These are phyloP conservation scores for Fusarium papillatum DNA, from an alignment of 2,329 filamentous ascomycete genomes.

Conservation along the genomic window DNA sequence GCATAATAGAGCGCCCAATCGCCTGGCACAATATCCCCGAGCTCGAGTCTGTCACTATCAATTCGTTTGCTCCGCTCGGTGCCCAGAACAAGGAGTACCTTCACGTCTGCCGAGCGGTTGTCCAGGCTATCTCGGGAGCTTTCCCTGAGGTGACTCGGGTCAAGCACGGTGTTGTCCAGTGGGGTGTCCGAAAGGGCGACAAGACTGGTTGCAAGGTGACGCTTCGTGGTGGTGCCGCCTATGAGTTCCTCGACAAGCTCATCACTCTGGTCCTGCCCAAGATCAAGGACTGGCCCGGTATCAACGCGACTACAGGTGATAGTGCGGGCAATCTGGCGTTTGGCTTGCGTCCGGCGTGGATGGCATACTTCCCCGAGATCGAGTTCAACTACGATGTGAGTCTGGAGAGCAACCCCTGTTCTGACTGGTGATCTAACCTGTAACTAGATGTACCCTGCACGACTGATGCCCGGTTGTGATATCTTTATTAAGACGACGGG, in stretches of 20 bases:
- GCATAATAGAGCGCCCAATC: conserved; percentile 79
- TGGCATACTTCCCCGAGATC: conserved; percentile 92
- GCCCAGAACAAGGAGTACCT: conserved; percentile 80
- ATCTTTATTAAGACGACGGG: conserved; percentile 89
- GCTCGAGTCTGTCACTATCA: conserved; percentile 84
- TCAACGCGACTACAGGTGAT: conserved; percentile 78
- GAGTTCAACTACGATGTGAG: conserved; percentile 95
- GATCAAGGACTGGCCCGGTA: conserved; percentile 95
- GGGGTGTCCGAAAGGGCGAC: conserved; percentile 79
- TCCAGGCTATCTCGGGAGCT: conserved; percentile 89
- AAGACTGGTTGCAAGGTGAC: conserved; percentile 83
- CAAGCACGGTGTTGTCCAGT: conserved; percentile 79
- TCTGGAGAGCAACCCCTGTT: conserved; percentile 36
- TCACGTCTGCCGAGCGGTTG: conserved; percentile 84
- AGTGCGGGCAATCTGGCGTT: conserved; percentile 89
- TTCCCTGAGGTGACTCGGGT: conserved; percentile 79
- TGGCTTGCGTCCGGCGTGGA: conserved; percentile 81
- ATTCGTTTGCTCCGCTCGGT: conserved; percentile 79
- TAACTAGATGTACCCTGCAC: conserved; percentile 68
- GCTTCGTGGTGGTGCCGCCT: conserved; percentile 83
- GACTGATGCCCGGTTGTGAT: conserved; percentile 88
- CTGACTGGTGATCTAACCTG: conserved; percentile 22
- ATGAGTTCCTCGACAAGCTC: conserved; percentile 91
- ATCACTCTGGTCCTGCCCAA: conserved; percentile 92
- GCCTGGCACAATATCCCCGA: conserved; percentile 89